Conservation (phyloP, 805 yeast genomes). For the Hyphopichia homilentoma region DNA sequence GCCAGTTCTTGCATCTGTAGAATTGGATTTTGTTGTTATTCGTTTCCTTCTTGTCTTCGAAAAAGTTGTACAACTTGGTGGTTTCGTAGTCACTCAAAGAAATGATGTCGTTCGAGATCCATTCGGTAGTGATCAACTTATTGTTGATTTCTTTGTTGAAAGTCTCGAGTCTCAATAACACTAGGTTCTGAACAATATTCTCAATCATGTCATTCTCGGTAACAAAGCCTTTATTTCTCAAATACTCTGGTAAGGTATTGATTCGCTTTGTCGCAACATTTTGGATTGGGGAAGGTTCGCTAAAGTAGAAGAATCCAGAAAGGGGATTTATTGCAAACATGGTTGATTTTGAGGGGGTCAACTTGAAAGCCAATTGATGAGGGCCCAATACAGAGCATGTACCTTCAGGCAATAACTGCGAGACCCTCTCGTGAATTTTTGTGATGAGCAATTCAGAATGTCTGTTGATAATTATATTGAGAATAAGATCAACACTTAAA, state of each 20-base stretch:
- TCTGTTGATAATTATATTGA: slow-evolving; percentile 34
- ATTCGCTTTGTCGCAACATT: slow-evolving; percentile 26
- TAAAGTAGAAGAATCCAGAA: slow-evolving; percentile 38
- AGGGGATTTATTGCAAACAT: slow-evolving; percentile 38
- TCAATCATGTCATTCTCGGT: slow-evolving; percentile 29
- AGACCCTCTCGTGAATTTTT: slow-evolving; percentile 15
- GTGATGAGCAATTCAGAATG: slow-evolving; percentile 33
- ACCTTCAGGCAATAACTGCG: slow-evolving; percentile 9
- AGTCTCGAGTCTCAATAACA: slow-evolving; percentile 47
- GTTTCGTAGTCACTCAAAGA: slow-evolving; percentile 48
- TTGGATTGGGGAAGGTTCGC: slow-evolving; percentile 37
- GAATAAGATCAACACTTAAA: slow-evolving; percentile 31
- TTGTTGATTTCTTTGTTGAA: slow-evolving; percentile 49
- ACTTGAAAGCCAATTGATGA: slow-evolving; percentile 31
- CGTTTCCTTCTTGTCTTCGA: slow-evolving; percentile 11
- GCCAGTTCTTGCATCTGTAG: slow-evolving; percentile 53
- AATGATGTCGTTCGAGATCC: slow-evolving; percentile 60
- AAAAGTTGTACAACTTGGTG: slow-evolving; percentile 32
- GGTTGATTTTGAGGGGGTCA: slow-evolving; percentile 29
- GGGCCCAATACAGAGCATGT: slow-evolving; percentile 17
- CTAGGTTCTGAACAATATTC: slow-evolving; percentile 30
- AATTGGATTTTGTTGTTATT: slow-evolving; percentile 22
- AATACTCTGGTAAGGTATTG: slow-evolving; percentile 19
- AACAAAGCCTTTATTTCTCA: slow-evolving; percentile 17
- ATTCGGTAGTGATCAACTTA: slow-evolving; percentile 60